Conservation (phyloP, 805 yeast species). For the Ogataea sp. region DNA sequence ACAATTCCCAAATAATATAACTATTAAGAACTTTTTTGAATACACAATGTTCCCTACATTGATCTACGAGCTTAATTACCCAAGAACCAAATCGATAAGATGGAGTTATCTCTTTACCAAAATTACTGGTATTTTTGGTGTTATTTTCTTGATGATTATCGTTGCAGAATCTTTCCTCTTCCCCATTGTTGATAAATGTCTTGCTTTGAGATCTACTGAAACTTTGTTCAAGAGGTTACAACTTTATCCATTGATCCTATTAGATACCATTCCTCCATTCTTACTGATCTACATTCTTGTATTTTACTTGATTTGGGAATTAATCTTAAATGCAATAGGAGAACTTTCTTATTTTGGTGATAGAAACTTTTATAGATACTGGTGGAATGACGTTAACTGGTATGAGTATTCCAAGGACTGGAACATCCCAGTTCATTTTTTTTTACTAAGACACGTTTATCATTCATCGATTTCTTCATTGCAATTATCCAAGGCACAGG, state of each 20-base stretch:
- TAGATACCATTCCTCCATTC: constrained; percentile 78
- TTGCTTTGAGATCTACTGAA: constrained; percentile 36
- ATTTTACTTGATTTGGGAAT: constrained; percentile 93
- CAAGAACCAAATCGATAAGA: constrained; percentile 64
- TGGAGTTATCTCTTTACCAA: constrained; percentile 64
- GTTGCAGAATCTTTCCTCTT: constrained; percentile 69
- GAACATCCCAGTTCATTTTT: constrained; percentile 91
- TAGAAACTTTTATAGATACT: constrained; percentile 86
- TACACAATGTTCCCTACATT: constrained; percentile 87
- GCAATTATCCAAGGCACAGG: constrained; percentile 52
- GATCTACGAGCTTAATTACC: constrained; percentile 76
- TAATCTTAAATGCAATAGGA: constrained; percentile 82
- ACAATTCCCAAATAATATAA: constrained; percentile 74
- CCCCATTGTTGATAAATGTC: constrained; percentile 60
- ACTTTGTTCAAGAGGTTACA: constrained; percentile 37
- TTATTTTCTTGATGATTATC: constrained; percentile 72
- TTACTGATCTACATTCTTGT: constrained; percentile 64
- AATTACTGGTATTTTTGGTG: constrained; percentile 76
- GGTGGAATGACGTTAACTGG: constrained; percentile 98
- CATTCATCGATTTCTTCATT: constrained; percentile 80
- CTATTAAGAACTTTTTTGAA: constrained; percentile 55
- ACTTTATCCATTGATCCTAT: constrained; percentile 48
- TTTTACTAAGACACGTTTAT: constrained; percentile 86
- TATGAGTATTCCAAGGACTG: constrained; percentile 88
- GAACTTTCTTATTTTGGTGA: constrained; percentile 85